Evolutionary conservation across 1,284 basidiomycete genomes (phyloP), one percentile per base, ranked within the genome.

Genomic region (Butyriboletus appendiculatus): DNA sequence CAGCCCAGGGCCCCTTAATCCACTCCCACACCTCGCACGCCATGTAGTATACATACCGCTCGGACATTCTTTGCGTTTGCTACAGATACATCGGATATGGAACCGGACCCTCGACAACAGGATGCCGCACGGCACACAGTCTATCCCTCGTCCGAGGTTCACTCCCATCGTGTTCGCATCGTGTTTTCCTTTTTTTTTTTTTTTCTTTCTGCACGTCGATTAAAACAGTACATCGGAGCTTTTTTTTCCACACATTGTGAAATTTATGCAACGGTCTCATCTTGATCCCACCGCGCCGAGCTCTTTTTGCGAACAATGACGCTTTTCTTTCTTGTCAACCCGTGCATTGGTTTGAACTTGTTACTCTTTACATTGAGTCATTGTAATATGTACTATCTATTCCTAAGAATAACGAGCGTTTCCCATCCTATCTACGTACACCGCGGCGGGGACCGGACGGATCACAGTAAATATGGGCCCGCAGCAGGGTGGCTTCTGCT

Each of bases 301-400:
- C 28, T 28, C 28, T 28, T 5, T 5, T 10, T 28, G 28, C 28
- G 32, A 14, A 33, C 32, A 28, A 33, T 33, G 12, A 33, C 32
- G 14, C 12, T 3, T 33, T 33, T 32, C 12, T 32, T 32, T 33
- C 32, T 33, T 33, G 32, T 33, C 32, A 2, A 33, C 26, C 26
- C 12, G 32, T 33, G 32, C 32, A 33, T 5, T 33, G 5, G 2
- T 32, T 5, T n/a, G n/a, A n/a, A 4, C 4, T 32, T 11, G 12
- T 28, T 28, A 28, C 32, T 14, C 32, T 33, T 15, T 33, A 12
- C 12, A 33, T 33, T 33, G 28, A n/a, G 28, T 28, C 28, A 28
- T 28, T 33, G 58, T 59, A 59, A 49, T 39, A 15, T 14, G 32
- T 33, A 26, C 16, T 49, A 55, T 56, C 46, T 42, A 45, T 59